Conservation (phyloP, 1,139 yeast species). For the Debaryomyces udenii region DNA sequence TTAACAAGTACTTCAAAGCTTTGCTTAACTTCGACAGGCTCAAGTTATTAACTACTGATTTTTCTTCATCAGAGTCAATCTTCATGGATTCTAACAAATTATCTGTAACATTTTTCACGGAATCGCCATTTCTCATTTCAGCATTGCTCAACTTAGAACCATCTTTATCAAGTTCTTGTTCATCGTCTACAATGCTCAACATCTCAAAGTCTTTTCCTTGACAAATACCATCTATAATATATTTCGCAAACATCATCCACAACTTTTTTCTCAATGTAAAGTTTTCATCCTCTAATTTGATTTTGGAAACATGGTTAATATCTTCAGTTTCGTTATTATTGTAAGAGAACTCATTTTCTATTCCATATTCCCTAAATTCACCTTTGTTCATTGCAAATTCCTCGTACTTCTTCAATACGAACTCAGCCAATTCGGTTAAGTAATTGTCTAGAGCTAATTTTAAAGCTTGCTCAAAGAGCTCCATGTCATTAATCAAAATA, state of each 20-base stretch:
- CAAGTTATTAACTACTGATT: background rate
- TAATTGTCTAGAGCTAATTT: constrained; percentile 67
- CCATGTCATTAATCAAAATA: constrained; percentile 65
- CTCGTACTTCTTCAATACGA: constrained; percentile 39
- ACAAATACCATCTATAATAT: constrained; percentile 50
- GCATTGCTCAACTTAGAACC: background rate
- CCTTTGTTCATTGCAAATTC: constrained; percentile 19
- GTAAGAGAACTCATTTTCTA: constrained; percentile 11
- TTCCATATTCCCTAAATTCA: constrained; percentile 11
- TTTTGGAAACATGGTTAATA: constrained; percentile 2
- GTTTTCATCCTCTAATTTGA: constrained; percentile 35
- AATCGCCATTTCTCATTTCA: constrained; percentile 5
- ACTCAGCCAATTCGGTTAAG: constrained; percentile 58
- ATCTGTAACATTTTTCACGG: constrained; percentile 2
- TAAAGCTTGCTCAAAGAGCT: constrained; percentile 79
- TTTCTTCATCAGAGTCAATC: background rate
- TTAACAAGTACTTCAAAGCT: constrained; percentile 31
- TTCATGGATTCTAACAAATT: constrained; percentile 3
- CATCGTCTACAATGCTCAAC: constrained; percentile 19
- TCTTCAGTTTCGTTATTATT: constrained; percentile 4
- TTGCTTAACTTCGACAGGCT: constrained; percentile 20
- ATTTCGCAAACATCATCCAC: constrained; percentile 72
- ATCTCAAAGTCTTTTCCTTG: constrained; percentile 29
- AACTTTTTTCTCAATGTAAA: constrained; percentile 62
- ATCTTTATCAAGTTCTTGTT: background rate